Evolutionary conservation across 805 yeast genomes (phyloP).

Genomic region (Torulaspora quercuum): DNA sequence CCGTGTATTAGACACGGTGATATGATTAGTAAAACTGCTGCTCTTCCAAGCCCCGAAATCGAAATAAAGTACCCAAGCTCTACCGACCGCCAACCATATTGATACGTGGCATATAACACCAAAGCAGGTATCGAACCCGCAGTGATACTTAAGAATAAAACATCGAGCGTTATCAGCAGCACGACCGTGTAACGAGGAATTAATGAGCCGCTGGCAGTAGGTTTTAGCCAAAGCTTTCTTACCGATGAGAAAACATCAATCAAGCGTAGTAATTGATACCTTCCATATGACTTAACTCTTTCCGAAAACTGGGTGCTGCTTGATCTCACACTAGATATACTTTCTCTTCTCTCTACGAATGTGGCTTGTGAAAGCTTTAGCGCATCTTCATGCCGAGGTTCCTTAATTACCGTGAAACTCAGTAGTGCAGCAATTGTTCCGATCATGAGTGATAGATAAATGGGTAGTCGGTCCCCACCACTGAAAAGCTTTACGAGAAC

Average conservation of each 20-base stretch:
- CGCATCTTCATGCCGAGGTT: conserved; percentile 58
- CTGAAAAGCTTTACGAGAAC: conserved; percentile 33
- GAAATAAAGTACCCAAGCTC: conserved; percentile 57
- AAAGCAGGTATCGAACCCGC: conserved; percentile 42
- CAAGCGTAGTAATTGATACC: conserved; percentile 17
- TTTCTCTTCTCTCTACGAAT: conserved; percentile 32
- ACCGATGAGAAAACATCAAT: conserved; percentile 45
- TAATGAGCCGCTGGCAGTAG: conserved; percentile 30
- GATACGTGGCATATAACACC: conserved; percentile 51
- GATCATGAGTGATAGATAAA: conserved; percentile 31
- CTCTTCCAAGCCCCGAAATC: conserved; percentile 46
- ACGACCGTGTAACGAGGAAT: conserved; percentile 48
- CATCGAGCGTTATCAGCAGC: conserved; percentile 47
- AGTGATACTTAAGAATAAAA: conserved; percentile 41
- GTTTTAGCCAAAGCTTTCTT: conserved; percentile 49
- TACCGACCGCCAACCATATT: conserved; percentile 52
- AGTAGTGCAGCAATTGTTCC: conserved; percentile 38
- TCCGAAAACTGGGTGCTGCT: conserved; percentile 15
- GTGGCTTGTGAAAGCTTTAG: conserved; percentile 49
- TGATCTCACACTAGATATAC: conserved; percentile 27
- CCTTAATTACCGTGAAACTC: conserved; percentile 48
- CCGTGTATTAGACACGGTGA: conserved; percentile 48
- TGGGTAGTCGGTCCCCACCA: conserved; percentile 33
- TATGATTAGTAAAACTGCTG: conserved; percentile 46
- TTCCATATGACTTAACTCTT: conserved; percentile 6